These are phyloP conservation scores for Sarocladium brachiariae DNA, from an alignment of 2,329 filamentous ascomycete species.

Conservation along the genomic window DNA sequence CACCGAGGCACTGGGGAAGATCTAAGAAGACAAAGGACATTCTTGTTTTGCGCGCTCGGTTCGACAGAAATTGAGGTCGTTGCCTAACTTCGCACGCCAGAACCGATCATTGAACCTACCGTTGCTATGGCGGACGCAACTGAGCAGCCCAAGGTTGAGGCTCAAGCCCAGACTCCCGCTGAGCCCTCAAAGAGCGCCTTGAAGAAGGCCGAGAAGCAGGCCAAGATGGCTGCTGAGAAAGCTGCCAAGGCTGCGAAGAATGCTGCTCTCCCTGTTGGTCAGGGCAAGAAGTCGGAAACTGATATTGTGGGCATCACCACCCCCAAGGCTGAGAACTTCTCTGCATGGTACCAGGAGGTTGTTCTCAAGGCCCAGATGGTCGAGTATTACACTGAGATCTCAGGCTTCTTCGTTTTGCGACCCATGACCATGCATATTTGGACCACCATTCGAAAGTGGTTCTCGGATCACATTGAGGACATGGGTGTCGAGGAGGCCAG, in stretches of 20 bases:
- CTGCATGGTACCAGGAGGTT: constrained; percentile 96
- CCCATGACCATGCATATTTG: constrained; percentile 61
- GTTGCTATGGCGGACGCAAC: constrained; percentile 24
- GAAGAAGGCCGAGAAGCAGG: constrained; percentile 61
- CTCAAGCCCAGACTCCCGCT: constrained; percentile 8
- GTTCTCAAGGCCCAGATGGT: constrained; percentile 96
- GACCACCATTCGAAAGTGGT: constrained; percentile 60
- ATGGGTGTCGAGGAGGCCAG: constrained; percentile 93
- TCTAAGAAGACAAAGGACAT: not conserved
- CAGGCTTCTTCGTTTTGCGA: constrained; percentile 93
- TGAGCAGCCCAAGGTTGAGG: constrained; percentile 17
- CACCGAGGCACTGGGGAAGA: constrained; percentile 4
- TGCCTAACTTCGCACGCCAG: not conserved
- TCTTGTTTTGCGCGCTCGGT: not conserved
- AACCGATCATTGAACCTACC: not conserved
- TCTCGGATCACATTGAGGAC: constrained; percentile 70
- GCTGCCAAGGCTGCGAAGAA: constrained; percentile 56
- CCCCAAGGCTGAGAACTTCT: constrained; percentile 78
- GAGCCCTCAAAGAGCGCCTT: constrained; percentile 53
- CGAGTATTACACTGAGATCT: constrained; percentile 90
- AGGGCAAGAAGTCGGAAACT: constrained; percentile 43
- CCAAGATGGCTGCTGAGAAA: constrained; percentile 52
- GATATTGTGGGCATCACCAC: constrained; percentile 79
- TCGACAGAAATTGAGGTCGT: not conserved
- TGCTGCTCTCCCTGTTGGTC: constrained; percentile 40